Evolutionary conservation across 2,329 filamentous ascomycete genomes (phyloP), one percentile per base, ranked within the genome.

Genomic region (Endocalyx cinctus): DNA sequence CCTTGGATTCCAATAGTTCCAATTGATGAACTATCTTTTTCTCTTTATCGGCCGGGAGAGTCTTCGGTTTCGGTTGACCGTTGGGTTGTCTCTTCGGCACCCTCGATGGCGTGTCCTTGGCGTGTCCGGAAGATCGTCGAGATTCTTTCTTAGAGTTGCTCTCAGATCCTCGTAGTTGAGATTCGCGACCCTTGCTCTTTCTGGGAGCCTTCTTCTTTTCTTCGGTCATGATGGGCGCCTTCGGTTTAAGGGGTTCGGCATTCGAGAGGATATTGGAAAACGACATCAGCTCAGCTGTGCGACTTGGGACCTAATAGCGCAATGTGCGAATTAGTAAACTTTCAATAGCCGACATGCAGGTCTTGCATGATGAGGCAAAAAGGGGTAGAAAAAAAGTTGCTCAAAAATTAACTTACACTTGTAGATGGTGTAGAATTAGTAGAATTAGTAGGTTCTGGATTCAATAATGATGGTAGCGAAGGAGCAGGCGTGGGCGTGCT

Each of bases 231-330:
- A 59, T 52, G 17, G 52, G 48, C 6, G 53, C 46, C 31, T 56
- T 72, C 6, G 73, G 69, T 40, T 70, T 70, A 25, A 77, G 70
- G 33, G 84, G 79, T 35, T 87, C 82, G 35, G 84, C 74, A 46
- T 78, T 88, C 4, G 87, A 90, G 27, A 97, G 80, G 39, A 97
- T 94, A 57, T 89, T 96, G 46, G 87, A 92, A 54, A 97, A 92
- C 5, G 89, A 92, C 89, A 96, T 96, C 33, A 89, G 84, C 57
- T 94, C 85, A 38, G 83, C 82, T 25, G 82, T 72, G 57, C 88
- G 80, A 47, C 77, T 79, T 2, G 84, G 77, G 31, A 83, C 84
- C 76, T 88, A 58, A 27, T 18, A 15, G 17, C n/a, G 20, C 38
- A 26, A 17, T 28, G 19, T 28, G 17, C 25, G 15, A 37, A n/a